phyloP scores from a whole-genome alignment of 2,329 filamentous ascomycete genomes.

The Neocucurbitaria cava region DNA sequence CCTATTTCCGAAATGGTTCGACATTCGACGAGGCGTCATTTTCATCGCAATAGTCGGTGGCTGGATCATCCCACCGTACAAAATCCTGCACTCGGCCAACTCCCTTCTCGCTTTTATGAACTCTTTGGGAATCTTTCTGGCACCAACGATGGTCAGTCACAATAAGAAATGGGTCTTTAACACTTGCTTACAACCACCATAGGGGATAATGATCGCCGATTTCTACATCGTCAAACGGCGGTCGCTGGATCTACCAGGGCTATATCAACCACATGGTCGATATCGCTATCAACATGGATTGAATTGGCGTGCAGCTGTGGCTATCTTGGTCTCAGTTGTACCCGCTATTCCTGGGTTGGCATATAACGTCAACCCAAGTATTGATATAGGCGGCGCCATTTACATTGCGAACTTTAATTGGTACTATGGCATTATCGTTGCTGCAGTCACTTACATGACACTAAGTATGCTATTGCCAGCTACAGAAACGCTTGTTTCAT shows the following conservation, averaged over 20 bases:
- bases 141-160: slow-evolving; percentile 29
- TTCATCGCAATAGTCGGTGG: slow-evolving; percentile 21
- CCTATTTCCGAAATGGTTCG: slow-evolving; percentile 27
- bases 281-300: slow-evolving; percentile 28
- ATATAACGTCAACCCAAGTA: slow-evolving; percentile 27
- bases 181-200: too few species aligned
- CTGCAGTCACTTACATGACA: too few species aligned
- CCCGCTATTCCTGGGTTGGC: slow-evolving; percentile 26
- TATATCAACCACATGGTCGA: slow-evolving; percentile 25
- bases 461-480: too few species aligned
- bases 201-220: slow-evolving; percentile 25
- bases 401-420: too few species aligned
- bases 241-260: slow-evolving; percentile 23
- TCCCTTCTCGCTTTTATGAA: slow-evolving; percentile 34
- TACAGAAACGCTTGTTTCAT: too few species aligned
- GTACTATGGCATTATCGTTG: too few species aligned
- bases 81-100: slow-evolving; percentile 25
- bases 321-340: slow-evolving; percentile 20
- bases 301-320: slow-evolving; percentile 30
- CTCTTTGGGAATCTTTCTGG: slow-evolving; percentile 31
- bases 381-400: too few species aligned
- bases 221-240: slow-evolving; percentile 30
- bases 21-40: slow-evolving; percentile 27
- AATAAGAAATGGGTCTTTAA: too few species aligned
- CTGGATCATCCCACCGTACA: slow-evolving; percentile 30